A percentile compares a stretch with the other conserved stretches of the same genome.
Evolutionary conservation across 106 monocot species (phyloP).

Genomic region (Acorus calamus): DNA sequence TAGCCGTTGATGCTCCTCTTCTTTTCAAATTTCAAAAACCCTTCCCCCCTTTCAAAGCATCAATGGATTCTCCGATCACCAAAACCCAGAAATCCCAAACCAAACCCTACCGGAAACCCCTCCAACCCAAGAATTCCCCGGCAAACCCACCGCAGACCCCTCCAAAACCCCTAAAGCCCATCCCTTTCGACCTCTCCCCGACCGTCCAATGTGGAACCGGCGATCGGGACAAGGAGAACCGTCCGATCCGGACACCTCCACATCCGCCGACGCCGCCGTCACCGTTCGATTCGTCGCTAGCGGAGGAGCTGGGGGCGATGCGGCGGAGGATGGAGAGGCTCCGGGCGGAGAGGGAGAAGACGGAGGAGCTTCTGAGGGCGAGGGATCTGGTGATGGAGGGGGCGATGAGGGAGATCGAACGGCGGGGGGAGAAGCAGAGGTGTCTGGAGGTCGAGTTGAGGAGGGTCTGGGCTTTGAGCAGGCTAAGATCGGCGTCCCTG

Average conservation of each 20-base stretch:
- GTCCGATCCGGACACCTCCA: neutral
- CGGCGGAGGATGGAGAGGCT: slow-evolving; percentile 5
- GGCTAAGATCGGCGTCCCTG: neutral
- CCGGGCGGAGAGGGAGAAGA: slow-evolving; percentile 6
- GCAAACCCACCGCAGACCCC: too few species aligned
- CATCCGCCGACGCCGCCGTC: too few species aligned
- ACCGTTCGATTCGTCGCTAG: slow-evolving; percentile 1
- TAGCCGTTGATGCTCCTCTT: slow-evolving; percentile 1
- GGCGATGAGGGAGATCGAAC: neutral
- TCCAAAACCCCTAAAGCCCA: neutral
- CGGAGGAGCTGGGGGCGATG: slow-evolving; percentile 8
- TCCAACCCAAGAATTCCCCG: neutral
- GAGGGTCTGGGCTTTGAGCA: neutral
- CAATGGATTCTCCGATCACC: slow-evolving; percentile 1
- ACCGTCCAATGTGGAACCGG: too few species aligned
- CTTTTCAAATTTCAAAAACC: slow-evolving; percentile 5
- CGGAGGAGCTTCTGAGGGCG: slow-evolving; percentile 2
- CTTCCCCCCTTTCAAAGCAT: neutral
- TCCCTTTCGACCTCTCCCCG: neutral
- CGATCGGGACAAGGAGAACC: slow-evolving; percentile 3
- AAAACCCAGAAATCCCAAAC: neutral
- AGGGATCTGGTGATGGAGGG: neutral
- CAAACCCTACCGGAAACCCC: slow-evolving; percentile 1
- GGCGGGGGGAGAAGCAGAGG: slow-evolving; percentile 7
- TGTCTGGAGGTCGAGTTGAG: neutral